Conservation (phyloP, 108 stramenopile genomes). For the Cylindrotheca closterium region DNA sequence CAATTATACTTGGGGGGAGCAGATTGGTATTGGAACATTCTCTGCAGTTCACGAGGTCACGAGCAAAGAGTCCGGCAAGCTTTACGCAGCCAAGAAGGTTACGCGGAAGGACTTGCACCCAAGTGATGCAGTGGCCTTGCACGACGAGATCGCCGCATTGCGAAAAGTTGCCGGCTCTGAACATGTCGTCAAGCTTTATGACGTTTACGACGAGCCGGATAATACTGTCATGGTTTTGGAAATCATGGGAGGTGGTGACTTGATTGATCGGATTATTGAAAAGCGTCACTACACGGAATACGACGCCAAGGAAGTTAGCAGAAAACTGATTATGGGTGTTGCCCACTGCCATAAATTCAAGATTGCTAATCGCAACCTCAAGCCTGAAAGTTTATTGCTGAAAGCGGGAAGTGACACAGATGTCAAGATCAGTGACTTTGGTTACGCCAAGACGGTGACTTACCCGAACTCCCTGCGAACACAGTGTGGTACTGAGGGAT, state of each 20-base stretch:
- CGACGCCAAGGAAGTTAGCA: constrained; percentile 66
- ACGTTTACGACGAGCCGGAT: constrained; percentile 72
- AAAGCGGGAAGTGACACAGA: constrained; percentile 83
- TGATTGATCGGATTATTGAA: constrained; percentile 89
- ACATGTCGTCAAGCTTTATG: constrained; percentile 68
- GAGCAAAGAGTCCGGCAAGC: constrained; percentile 41
- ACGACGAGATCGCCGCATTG: constrained; percentile 65
- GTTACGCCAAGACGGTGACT: constrained; percentile 83
- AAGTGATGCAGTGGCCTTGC: constrained; percentile 59
- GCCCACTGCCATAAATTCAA: constrained; percentile 76
- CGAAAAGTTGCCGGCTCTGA: constrained; percentile 51
- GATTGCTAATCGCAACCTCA: constrained; percentile 86
- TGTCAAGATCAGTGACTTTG: constrained; percentile 97
- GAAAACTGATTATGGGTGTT: constrained; percentile 67
- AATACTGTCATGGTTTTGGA: constrained; percentile 76
- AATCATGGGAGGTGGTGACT: constrained; percentile 84
- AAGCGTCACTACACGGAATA: constrained; percentile 73
- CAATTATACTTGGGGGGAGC: constrained; percentile 28
- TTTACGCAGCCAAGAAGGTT: constrained; percentile 65
- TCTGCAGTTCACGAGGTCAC: constrained; percentile 59
- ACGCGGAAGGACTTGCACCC: constrained; percentile 54
- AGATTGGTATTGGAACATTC: constrained; percentile 73
- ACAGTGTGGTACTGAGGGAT: constrained; percentile 89
- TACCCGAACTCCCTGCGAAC: constrained; percentile 69
- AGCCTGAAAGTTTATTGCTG: constrained; percentile 87